Conservation (phyloP, 352 stramenopile species). For the Globisporangium uncinulatum region DNA sequence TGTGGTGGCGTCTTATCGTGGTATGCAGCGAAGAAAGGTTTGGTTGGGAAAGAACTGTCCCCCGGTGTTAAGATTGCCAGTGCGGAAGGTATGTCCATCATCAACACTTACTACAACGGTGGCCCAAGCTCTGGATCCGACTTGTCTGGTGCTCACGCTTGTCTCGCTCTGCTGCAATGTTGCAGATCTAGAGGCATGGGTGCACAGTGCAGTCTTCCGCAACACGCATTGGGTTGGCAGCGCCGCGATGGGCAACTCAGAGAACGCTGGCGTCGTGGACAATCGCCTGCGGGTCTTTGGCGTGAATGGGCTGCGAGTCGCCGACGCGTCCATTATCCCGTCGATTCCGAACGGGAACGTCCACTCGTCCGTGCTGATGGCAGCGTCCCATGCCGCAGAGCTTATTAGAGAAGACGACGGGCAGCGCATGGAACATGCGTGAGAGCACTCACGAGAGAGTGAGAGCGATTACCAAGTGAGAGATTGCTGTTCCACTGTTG, state of each 20-base stretch:
- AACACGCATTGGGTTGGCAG: constrained; percentile 87
- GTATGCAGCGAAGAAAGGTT: constrained; percentile 31
- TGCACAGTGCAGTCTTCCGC: constrained; percentile 55
- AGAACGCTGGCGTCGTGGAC: constrained; percentile 49
- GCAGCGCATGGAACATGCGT: too few species aligned
- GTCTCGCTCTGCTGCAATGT: background rate
- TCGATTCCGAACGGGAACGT: constrained; percentile 72
- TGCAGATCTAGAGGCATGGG: constrained; percentile 54
- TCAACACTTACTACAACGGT: background rate
- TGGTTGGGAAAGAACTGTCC: constrained; percentile 32
- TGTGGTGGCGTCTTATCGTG: background rate
- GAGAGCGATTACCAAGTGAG: too few species aligned
- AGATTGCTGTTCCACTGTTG: too few species aligned
- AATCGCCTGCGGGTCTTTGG: constrained; percentile 55
- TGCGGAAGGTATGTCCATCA: background rate
- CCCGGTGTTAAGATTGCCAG: constrained; percentile 24
- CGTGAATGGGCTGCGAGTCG: constrained; percentile 48
- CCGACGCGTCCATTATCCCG: constrained; percentile 64
- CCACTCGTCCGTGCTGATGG: constrained; percentile 68
- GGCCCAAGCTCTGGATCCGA: constrained; percentile 26
- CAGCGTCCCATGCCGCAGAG: constrained; percentile 42
- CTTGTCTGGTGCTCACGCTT: constrained; percentile 4
- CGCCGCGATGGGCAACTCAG: constrained; percentile 51
- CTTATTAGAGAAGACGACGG: constrained; percentile 25
- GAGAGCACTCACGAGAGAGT: too few species aligned